phyloP scores from a whole-genome alignment of 2,329 filamentous ascomycete species.

The Ophiostoma piceae region DNA sequence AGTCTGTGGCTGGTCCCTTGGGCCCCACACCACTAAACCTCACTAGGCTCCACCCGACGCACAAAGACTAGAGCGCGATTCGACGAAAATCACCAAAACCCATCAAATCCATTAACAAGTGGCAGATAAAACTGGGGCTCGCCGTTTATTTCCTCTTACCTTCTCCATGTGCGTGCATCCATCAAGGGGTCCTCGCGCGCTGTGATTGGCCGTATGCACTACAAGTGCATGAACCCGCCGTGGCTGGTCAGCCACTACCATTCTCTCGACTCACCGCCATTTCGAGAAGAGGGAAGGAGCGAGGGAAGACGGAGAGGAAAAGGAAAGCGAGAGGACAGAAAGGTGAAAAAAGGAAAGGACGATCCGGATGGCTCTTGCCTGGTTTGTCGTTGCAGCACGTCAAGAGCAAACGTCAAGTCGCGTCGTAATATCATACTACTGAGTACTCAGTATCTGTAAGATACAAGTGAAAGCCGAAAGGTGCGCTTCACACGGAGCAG shows the following conservation, averaged over 20 bases:
- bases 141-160: constrained; percentile 25
- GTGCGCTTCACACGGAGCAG: constrained; percentile 1
- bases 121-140: constrained; percentile 15
- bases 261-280: constrained; percentile 26
- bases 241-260: constrained; percentile 28
- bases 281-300: constrained; percentile 17
- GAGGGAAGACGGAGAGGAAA: not conserved
- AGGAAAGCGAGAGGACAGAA: not conserved
- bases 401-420: not conserved
- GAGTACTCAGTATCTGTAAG: no score
- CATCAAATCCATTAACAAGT: not conserved
- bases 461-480: not conserved
- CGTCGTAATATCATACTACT: no score
- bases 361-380: constrained; percentile 15
- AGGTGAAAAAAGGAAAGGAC: not conserved
- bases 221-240: constrained; percentile 27
- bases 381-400: not conserved
- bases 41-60: constrained; percentile 23
- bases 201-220: constrained; percentile 24
- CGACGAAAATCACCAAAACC: not conserved
- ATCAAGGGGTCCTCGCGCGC: not conserved
- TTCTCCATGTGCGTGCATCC: constrained; percentile 26
- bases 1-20: constrained; percentile 13
- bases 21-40: not conserved
- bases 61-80: not conserved